Base-by-base conservation (phyloP, 202 grass and related monocot genomes). In the Miscanthus sacchariflorus region DNA sequence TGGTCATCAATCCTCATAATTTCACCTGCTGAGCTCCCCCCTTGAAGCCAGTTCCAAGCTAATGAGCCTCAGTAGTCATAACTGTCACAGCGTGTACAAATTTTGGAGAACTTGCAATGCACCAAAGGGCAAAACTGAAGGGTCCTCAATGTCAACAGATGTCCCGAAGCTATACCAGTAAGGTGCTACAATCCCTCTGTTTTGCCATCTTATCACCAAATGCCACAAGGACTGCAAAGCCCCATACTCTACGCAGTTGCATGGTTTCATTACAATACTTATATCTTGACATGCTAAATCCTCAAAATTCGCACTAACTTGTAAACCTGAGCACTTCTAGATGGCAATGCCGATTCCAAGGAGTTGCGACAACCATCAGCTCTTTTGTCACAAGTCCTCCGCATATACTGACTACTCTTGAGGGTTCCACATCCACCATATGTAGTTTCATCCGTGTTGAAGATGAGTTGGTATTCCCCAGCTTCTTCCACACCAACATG, bases 251-350 rank as follows among this genome's bases (percentile, higher is more conserved):
- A 66, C 45, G 30, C 63, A 35, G 8, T 71, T 54, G 21, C 23
- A 70, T 65, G n/a, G 81, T 85, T 85, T 18, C 70, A 69, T 77
- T 72, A 66, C 69, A 85, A 70, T 43, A 35, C 12, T 30, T 23
- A 81, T n/a, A 82, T 15, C 15, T 78, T 61, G 35, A 72, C 25
- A 76, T 56, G 21, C 86, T 95, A 98, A 54, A 89, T 90, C 81
- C 92, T 92, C 81, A 96, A 89, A 86, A 98, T 93, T 63, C 93
- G 92, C 1, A 87, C 90, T 81, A 96, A 95, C 54, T 96, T 96
- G 85, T 94, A 96, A 35, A 98, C 92, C 93, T 98, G 96, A 94
- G 96, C 96, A 77, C 94, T 98, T 94, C 90, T 96, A 89, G 48
- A 87, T 93, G 96, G 89, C 77, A 98, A 94, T 87, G 87, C 30